Evolutionary conservation across 495 filamentous ascomycete genomes (phyloP).

Genomic region (Sordaria brevicollis): DNA sequence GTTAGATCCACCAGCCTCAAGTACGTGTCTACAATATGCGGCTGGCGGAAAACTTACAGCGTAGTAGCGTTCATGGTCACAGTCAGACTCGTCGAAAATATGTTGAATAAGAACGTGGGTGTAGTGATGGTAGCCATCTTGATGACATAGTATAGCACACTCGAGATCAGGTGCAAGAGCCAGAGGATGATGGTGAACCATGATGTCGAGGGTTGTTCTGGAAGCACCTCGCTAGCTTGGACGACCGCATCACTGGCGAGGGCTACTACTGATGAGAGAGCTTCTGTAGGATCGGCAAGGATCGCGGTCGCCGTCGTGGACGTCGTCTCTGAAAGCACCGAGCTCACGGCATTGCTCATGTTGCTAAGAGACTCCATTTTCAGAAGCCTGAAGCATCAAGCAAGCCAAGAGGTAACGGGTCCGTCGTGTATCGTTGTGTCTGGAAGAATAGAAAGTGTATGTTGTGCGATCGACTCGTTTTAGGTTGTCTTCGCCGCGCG

Average conservation of each 20-base stretch:
- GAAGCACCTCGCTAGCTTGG: conserved; percentile 27
- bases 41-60: conserved; percentile 43
- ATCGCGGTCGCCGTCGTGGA: conserved; percentile 2
- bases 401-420: not conserved
- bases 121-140: conserved; percentile 81
- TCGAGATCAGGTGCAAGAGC: conserved; percentile 56
- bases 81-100: conserved; percentile 91
- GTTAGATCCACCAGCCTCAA: conserved; percentile 2
- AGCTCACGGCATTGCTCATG: not conserved
- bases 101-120: conserved; percentile 80
- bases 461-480: not conserved
- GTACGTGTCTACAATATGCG: not conserved
- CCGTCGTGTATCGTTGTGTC: not conserved
- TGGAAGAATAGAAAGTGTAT: not conserved
- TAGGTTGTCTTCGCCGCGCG: not conserved
- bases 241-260: conserved; percentile 28
- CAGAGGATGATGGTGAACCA: conserved; percentile 44
- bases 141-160: conserved; percentile 68
- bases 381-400: not conserved
- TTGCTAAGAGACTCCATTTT: not conserved
- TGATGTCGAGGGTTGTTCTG: conserved; percentile 26
- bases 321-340: not conserved
- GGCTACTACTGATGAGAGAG: conserved; percentile 23
- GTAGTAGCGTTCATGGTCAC: conserved; percentile 99
- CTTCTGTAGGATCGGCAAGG: conserved; percentile 8